A percentile compares a stretch with the other conserved stretches of the same genome.
Conservation (phyloP, 2,329 filamentous ascomycete species). For the Fusarium buharicum region DNA sequence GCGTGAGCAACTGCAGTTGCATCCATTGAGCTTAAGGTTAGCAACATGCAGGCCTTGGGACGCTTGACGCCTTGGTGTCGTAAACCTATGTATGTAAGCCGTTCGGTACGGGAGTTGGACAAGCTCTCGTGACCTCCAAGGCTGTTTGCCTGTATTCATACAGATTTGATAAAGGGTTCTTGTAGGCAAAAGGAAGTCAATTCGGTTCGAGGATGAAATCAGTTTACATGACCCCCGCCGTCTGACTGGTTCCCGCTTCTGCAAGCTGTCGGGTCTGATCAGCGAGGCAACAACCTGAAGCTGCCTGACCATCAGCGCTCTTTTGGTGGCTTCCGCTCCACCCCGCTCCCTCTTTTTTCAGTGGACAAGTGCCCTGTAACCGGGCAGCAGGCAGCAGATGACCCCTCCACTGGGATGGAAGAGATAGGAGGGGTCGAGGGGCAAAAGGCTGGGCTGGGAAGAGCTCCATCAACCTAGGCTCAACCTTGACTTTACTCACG, state of each 20-base stretch:
- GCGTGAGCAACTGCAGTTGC: constrained; percentile 28
- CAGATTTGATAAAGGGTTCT: not conserved
- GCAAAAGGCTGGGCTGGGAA: constrained; percentile 5
- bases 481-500: not conserved
- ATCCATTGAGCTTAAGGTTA: constrained; percentile 10
- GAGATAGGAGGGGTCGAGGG: constrained; percentile 33
- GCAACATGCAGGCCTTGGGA: constrained; percentile 10
- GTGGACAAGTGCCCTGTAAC: constrained; percentile 30
- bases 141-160: not conserved
- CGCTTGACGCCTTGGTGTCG: constrained; percentile 25
- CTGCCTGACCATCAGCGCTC: not conserved
- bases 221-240: constrained; percentile 19
- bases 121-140: constrained; percentile 3
- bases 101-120: too few species aligned
- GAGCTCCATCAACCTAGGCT: constrained; percentile 20
- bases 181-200: not conserved
- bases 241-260: constrained; percentile 12
- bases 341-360: constrained; percentile 27
- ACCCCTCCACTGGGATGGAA: constrained; percentile 25
- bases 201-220: constrained; percentile 15
- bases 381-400: too few species aligned
- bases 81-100: not conserved
- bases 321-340: constrained; percentile 16
- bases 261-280: too few species aligned
- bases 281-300: not conserved